These are phyloP conservation scores for Cryptococcus jaspeensis DNA, from an alignment of 1,284 basidiomycete species.

Conservation along the genomic window DNA sequence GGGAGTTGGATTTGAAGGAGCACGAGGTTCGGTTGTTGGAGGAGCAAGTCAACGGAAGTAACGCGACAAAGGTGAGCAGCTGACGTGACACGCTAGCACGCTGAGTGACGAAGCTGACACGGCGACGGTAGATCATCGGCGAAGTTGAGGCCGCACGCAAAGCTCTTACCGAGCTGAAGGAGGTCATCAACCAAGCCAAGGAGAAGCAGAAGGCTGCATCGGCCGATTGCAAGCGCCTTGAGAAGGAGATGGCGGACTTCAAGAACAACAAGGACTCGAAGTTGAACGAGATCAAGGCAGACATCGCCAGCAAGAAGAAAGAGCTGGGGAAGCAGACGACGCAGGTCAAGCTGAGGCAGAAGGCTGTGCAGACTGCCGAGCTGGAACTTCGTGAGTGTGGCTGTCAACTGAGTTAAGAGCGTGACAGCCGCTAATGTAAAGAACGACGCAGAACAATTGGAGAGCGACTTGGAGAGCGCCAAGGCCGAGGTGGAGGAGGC, in stretches of 20 bases:
- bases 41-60: constrained; percentile 83
- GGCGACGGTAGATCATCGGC: constrained; percentile 63
- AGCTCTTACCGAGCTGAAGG: constrained; percentile 66
- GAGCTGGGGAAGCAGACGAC: constrained; percentile 76
- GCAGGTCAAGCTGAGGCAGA: constrained; percentile 80
- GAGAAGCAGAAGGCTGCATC: constrained; percentile 73
- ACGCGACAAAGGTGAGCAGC: constrained; percentile 72
- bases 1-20: constrained; percentile 82
- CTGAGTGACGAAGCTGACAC: not conserved
- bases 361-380: constrained; percentile 79
- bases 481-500: constrained; percentile 64
- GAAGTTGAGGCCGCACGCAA: constrained; percentile 76
- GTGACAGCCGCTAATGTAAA: constrained; percentile 7
- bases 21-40: constrained; percentile 82
- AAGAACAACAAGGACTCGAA: constrained; percentile 98
- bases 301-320: constrained; percentile 77
- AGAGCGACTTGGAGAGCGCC: constrained; percentile 69
- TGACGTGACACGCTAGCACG: not conserved
- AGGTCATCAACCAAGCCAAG: constrained; percentile 65
- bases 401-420: not conserved
- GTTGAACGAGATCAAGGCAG: constrained; percentile 84
- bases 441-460: constrained; percentile 70
- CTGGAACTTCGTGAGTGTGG: constrained; percentile 72
- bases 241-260: constrained; percentile 97
- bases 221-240: constrained; percentile 78